These are phyloP conservation scores for Boletus rex-veris DNA, from an alignment of 768 basidiomycete genomes.

Conservation along the genomic window DNA sequence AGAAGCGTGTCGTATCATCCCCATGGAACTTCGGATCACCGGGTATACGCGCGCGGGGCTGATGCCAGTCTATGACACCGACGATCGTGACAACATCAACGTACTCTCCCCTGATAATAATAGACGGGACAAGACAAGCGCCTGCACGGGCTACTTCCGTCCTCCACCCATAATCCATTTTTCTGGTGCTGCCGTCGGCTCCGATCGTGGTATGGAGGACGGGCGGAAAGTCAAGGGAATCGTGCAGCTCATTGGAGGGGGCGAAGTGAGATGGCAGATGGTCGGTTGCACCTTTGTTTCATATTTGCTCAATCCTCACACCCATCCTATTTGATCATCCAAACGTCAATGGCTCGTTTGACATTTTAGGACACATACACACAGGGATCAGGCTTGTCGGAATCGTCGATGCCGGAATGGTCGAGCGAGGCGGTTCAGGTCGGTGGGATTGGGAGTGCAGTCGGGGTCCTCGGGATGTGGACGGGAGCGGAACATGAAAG, in stretches of 20 bases:
- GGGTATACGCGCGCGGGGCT: constrained; percentile 34
- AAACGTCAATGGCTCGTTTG: neutral
- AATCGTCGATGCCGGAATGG: constrained; percentile 43
- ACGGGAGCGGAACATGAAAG: constrained; percentile 47
- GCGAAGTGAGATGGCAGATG: constrained; percentile 50
- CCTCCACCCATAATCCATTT: constrained; percentile 52
- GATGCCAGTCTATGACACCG: constrained; percentile 17
- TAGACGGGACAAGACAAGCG: neutral
- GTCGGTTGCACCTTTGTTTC: constrained; percentile 28
- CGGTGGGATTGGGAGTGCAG: constrained; percentile 50
- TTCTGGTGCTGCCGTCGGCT: constrained; percentile 42
- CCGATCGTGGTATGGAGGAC: constrained; percentile 31
- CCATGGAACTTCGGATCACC: constrained; percentile 43
- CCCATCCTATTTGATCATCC: too few relatives aligned
- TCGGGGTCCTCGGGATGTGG: constrained; percentile 55
- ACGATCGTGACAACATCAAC: constrained; percentile 9
- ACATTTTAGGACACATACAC: constrained; percentile 14
- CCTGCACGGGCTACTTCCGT: constrained; percentile 23
- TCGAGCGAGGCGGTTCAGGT: constrained; percentile 54
- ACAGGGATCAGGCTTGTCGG: constrained; percentile 33
- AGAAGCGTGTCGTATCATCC: constrained; percentile 53
- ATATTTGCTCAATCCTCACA: neutral
- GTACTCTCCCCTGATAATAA: constrained; percentile 7
- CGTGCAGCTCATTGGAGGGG: constrained; percentile 47
- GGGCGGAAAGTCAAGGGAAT: constrained; percentile 39